Evolutionary conservation across 1,284 basidiomycete species (phyloP), one percentile per base, ranked within the genome.

Genomic region (Microbotryum violaceum): DNA sequence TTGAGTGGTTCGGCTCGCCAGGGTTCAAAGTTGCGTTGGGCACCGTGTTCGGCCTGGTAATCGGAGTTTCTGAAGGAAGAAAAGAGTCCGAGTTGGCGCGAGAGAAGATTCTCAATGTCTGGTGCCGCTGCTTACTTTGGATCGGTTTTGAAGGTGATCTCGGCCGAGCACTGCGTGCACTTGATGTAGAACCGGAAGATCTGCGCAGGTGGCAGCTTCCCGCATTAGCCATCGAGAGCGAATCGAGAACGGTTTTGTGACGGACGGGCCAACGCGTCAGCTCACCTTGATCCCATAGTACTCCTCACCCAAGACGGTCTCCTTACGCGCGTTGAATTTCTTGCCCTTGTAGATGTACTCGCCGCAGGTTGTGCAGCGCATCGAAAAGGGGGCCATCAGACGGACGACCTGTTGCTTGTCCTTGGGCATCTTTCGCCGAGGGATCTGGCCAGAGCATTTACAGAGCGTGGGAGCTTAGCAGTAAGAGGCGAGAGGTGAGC

Each of bases 131-230:
- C 27, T 27, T 27, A 27, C 81, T 94, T 94, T 10, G 94, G 96
- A 75, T 98, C 96, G 0, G 94, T 98, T 77, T 97, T 97, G 85
- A 99, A 99, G 0, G 96, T 98, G 70, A 99, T 97, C 75, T 99
- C 96, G 9, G 93, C 89, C 2, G 91, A 96, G 75, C 92, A 97
- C 51, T 91, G 79, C 7, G 91, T 92, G 72, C 92, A 80, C 74
- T 80, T 80, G 62, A 71, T 70, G 88, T 70, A 31, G 50, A 62
- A 69, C 37, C 67, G 69, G 63, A 59, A 63, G 65, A 54, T 65
- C 54, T 57, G 44, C 9, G 31, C 2, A 42, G 29, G 27, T 47
- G 29, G 27, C 46, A 45, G 27, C 27, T 27, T 27, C 27, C 5
- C 27, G 27, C 27, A 27, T 27, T 6, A 27, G 27, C 27, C 5